phyloP scores from a whole-genome alignment of 2,329 filamentous ascomycete genomes.

The Emericellopsis cladophorae region DNA sequence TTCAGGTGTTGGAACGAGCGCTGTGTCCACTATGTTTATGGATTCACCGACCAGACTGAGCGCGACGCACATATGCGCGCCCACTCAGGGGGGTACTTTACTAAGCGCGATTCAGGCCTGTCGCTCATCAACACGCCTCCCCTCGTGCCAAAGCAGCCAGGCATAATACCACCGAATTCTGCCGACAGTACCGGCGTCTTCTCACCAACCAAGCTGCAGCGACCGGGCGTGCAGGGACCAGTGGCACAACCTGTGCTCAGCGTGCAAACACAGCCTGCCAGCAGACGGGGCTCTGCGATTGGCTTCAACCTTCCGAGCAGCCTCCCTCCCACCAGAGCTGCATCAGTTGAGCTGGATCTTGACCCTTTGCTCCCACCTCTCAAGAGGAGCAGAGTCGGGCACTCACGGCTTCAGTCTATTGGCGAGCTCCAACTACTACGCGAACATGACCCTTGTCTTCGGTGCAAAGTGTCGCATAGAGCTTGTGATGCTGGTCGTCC shows the following conservation, averaged over 20 bases:
- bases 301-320: slow-evolving; percentile 25
- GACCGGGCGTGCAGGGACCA: neutral
- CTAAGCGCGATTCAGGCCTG: slow-evolving; percentile 31
- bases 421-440: slow-evolving; percentile 38
- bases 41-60: slow-evolving; percentile 36
- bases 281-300: slow-evolving; percentile 4
- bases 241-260: slow-evolving; percentile 5
- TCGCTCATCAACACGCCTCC: slow-evolving; percentile 14
- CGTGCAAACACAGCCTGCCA: slow-evolving; percentile 3
- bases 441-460: slow-evolving; percentile 34
- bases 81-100: slow-evolving; percentile 18
- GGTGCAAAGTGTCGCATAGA: slow-evolving; percentile 33
- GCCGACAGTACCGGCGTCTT: neutral
- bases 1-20: slow-evolving; percentile 43
- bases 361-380: slow-evolving; percentile 41
- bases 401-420: slow-evolving; percentile 42
- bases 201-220: neutral
- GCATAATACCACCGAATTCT: neutral
- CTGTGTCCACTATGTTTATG: slow-evolving; percentile 46
- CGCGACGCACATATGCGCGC: slow-evolving; percentile 36
- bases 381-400: slow-evolving; percentile 38
- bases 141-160: neutral
- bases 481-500: slow-evolving; percentile 37
- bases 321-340: slow-evolving; percentile 19
- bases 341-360: slow-evolving; percentile 31